Percentiles rank a stretch among this genome's conserved stretches.
phyloP scores from a whole-genome alignment of 345 rosid species.

The Gossypium australe region DNA sequence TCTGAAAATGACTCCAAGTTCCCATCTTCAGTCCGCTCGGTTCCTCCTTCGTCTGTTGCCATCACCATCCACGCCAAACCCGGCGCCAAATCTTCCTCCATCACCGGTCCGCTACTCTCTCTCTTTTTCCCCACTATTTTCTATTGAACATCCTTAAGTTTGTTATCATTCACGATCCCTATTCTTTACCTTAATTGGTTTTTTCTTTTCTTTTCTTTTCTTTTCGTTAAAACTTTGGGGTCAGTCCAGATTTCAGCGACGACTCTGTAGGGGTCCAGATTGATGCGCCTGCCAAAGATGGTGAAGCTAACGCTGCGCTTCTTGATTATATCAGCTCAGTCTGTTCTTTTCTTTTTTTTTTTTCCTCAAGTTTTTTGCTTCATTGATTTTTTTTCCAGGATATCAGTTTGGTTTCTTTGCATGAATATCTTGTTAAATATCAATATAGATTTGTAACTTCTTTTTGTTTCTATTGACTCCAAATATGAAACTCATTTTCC shows the following conservation, averaged over 20 bases:
- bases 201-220: conserved; percentile 11
- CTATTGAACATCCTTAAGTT: neutral
- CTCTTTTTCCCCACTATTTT: neutral
- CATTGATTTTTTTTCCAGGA: neutral
- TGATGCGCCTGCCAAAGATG: conserved; percentile 92
- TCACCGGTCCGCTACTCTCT: conserved; percentile 51
- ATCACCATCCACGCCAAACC: conserved; percentile 97
- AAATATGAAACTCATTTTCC: conserved; percentile 1
- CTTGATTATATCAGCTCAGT: conserved; percentile 87
- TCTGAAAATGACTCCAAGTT: conserved; percentile 18
- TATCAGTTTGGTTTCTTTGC: neutral
- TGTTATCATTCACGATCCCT: neutral
- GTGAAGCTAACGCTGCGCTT: conserved; percentile 88
- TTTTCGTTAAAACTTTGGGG: neutral
- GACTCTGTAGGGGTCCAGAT: conserved; percentile 84
- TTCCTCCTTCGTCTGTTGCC: conserved; percentile 75
- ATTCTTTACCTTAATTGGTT: neutral
- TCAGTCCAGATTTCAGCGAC: conserved; percentile 58
- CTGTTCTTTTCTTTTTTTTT: conserved; percentile 11
- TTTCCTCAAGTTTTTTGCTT: neutral
- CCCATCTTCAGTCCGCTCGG: conserved; percentile 58
- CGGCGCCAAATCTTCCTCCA: conserved; percentile 78
- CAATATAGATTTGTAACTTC: neutral
- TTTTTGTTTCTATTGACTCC: neutral
- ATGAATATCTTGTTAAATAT: neutral